Evolutionary conservation across 2,329 filamentous ascomycete species (phyloP), one percentile per base, ranked within the genome.

Genomic region (Didymosphaeria variabile): DNA sequence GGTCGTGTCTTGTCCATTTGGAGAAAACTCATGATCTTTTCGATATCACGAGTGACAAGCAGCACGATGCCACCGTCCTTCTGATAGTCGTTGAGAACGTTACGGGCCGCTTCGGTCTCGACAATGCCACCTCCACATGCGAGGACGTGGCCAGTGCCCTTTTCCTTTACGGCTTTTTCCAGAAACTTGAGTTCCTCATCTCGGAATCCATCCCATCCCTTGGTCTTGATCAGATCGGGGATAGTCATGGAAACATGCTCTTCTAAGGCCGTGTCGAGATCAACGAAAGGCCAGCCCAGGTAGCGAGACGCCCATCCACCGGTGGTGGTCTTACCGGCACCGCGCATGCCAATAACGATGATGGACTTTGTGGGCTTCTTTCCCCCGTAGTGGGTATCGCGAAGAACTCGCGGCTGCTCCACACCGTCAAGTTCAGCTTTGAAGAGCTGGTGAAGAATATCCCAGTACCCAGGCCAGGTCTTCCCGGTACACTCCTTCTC

Each of bases 381-480:
- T n/a, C 73, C 70, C 23, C 69, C 70, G 7, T 70, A 63, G 32
- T 78, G 79, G 12, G 77, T 72, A 26, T 79, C 77, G 49, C 80
- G 72, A 13, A 65, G 64, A 10, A 65, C 62, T 9, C 76, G 68
- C n/a, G 74, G 66, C 17, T 83, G 70, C 68, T 96, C 93, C 38
- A 90, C 87, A 13, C 95, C 95, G 62, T 90, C 86, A n/a, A 98
- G 82, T 31, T 85, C 80, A 31, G 91, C 91, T 36, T 88, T 85
- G 82, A 97, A 99, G 15, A 88, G 86, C 67, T 91, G 88, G 23
- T 90, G 89, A 58, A 98, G 81, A 19, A 90, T 88, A 78, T 99
- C 95, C 95, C 95, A 99, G 93, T 95, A 99, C 10, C 94, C 95
- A 0, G 95, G 95, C 95, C 95, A 99, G 2, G 95, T 99, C 84